Base-by-base conservation (phyloP, 305 asterid genomes). In the Solanum hybrid region DNA sequence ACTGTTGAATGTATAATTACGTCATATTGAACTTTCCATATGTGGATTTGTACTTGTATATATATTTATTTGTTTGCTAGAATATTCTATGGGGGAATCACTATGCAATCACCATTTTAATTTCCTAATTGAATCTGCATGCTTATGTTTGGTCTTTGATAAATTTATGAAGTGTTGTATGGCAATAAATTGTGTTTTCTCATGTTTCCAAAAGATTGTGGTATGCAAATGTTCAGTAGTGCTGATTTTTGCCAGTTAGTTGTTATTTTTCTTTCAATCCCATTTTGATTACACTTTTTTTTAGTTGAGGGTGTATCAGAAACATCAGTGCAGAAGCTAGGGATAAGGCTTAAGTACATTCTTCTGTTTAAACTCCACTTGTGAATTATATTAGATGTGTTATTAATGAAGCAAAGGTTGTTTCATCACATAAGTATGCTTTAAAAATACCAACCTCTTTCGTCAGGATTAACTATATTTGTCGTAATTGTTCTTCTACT, bases 1-100 rank as follows among this genome's bases (percentile, higher is more conserved):
- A 94, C 95, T 89, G 91, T 97, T 86, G 98, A 96, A 92, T 99
- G 99, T 95, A 91, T 13, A 73, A 10, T 40, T 26, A 80, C 86
- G 10, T 40, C 64, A 27, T 80, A 38, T 80, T 80, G 22, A 40
- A 40, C 24, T 26, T 75, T 31, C 86, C 29, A 14, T 80, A 24
- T 40, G 32, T 7, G 36, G 35, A 26, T 40, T 24, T 14, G 14
- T 80, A 14, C 17, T 24, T 12, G 35, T 14, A 26, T 80, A 45
- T 38, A 38, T 38, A 38, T 38, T 38, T 56, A 56, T 56, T 56
- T 56, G 69, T 80, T 80, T 4, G 69, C 12, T 80, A 42, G 2
- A 40, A 26, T 7, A 14, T 27, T 80, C n/a, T 26, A 2, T 37
- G 34, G 4, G 19, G 60, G 11, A 37, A 79, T 79, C 60, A 79